Base-by-base conservation (phyloP, 1,139 yeast species). In the Meyerozyma carpophila region DNA sequence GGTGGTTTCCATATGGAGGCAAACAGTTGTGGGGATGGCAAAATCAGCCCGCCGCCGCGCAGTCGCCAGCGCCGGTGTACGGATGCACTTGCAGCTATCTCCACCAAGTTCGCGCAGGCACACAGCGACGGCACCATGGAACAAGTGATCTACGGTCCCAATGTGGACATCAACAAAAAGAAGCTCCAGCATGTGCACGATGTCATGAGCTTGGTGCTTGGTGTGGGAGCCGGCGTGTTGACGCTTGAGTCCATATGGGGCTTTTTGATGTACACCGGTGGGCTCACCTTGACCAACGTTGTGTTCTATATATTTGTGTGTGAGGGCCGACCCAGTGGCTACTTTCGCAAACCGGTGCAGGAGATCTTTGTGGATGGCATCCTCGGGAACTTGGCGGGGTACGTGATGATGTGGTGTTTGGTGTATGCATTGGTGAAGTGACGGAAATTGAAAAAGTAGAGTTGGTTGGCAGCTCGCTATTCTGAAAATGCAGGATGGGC, bases 331-430 rank as follows among this genome's bases (percentile, higher is more conserved):
- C 77, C 85, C 0, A 47, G 55, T 3, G 58, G 60, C 42, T 86
- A 72, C 61, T 86, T 75, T 56, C 62, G 66, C 27, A 68, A 61
- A 34, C 86, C 90, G 0, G n/a, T 76, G 2, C 70, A 68, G 37
- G 84, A 80, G 45, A 63, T 88, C 0, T 74, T 82, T 48, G 43
- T 82, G 3, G 79, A 73, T 39, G 80, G 84, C 13, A 49, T 85
- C 5, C 65, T 78, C 14, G 66, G 82, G 34, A 82, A 82, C 46
- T 56, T 84, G 13, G 79, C 91, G 3, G 88, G 93, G 14, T 88
- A 70, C 56, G 70, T 85, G 25, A 83, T 88, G 83, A 81, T 85
- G 72, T 88, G 96, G 96, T 85, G 95, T 51, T 69, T 88, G 57
- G 78, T 84, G 39, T 83, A 79, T 63, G 94, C 93, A 0, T 65